These are phyloP conservation scores for Scenedesmus sp. DNA, from an alignment of 163 green algal genomes.

Conservation along the genomic window DNA sequence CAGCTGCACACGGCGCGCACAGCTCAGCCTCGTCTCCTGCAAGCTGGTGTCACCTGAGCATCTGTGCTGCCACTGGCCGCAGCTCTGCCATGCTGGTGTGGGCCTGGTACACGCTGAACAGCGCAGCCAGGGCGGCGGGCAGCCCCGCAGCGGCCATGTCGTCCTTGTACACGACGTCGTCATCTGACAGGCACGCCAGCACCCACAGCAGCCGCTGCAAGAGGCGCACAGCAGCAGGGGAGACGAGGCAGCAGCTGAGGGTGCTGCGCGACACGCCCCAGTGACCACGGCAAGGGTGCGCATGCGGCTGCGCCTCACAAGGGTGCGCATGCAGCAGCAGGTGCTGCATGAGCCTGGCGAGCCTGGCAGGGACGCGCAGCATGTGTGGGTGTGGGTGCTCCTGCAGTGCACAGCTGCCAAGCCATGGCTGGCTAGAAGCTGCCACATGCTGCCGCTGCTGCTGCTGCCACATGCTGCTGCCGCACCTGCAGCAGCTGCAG, in stretches of 20 bases:
- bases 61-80: constrained; percentile 54
- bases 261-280: too few relatives aligned
- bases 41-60: constrained; percentile 11
- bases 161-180: constrained; percentile 57
- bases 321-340: too few relatives aligned
- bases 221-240: background rate
- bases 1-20: too few relatives aligned
- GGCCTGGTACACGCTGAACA: constrained; percentile 52
- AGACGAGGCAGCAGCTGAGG: background rate
- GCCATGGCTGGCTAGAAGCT: too few relatives aligned
- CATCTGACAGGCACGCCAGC: constrained; percentile 53
- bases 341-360: too few relatives aligned
- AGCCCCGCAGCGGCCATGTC: constrained; percentile 36
- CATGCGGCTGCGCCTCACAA: background rate
- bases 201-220: constrained; percentile 56
- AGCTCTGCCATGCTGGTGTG: constrained; percentile 37
- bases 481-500: constrained; percentile 51
- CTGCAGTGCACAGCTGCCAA: too few relatives aligned
- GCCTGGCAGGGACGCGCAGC: too few relatives aligned
- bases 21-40: too few relatives aligned
- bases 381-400: too few relatives aligned
- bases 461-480: background rate
- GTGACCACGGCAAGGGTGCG: too few relatives aligned
- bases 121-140: constrained; percentile 21
- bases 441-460: background rate